phyloP scores from a whole-genome alignment of 108 stramenopile species.

The Asterionellopsis glacialis region DNA sequence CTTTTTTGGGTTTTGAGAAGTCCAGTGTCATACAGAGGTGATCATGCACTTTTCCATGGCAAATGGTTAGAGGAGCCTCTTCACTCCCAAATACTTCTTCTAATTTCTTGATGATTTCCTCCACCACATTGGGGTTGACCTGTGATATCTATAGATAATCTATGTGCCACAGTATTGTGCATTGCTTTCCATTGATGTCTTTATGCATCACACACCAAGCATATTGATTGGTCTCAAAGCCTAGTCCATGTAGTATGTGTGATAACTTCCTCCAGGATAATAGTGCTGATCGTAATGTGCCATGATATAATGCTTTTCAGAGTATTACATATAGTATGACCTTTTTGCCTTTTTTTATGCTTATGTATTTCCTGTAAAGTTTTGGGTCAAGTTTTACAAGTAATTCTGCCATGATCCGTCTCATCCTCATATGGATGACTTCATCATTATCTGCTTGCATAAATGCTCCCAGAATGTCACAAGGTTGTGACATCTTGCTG shows the following conservation, averaged over 20 bases:
- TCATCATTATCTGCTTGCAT: constrained; percentile 29
- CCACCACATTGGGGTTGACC: constrained; percentile 14
- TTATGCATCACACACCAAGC: constrained; percentile 36
- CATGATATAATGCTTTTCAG: constrained; percentile 30
- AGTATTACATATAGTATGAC: constrained; percentile 7
- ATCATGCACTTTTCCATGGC: constrained; percentile 15
- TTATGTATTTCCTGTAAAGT: too few relatives aligned
- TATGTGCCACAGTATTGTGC: constrained; percentile 41
- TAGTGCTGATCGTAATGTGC: constrained; percentile 25
- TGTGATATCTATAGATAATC: constrained; percentile 40
- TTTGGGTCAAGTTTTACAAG: too few relatives aligned
- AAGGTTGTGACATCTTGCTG: constrained; percentile 15
- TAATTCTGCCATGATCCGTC: too few relatives aligned
- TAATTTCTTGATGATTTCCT: constrained; percentile 2
- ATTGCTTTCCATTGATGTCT: constrained; percentile 25
- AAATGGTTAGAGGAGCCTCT: constrained; percentile 7
- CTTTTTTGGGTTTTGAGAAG: too few relatives aligned
- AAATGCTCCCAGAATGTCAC: constrained; percentile 43
- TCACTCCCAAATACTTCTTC: constrained; percentile 16
- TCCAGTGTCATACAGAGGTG: constrained; percentile 38
- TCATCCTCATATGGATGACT: too few relatives aligned
- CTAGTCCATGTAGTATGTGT: constrained; percentile 3
- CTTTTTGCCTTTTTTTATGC: background rate
- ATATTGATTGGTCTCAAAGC: constrained; percentile 30
- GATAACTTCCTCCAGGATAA: constrained; percentile 26